Conservation (phyloP, 768 basidiomycete species). For the Psilocybe subaeruginosa region DNA sequence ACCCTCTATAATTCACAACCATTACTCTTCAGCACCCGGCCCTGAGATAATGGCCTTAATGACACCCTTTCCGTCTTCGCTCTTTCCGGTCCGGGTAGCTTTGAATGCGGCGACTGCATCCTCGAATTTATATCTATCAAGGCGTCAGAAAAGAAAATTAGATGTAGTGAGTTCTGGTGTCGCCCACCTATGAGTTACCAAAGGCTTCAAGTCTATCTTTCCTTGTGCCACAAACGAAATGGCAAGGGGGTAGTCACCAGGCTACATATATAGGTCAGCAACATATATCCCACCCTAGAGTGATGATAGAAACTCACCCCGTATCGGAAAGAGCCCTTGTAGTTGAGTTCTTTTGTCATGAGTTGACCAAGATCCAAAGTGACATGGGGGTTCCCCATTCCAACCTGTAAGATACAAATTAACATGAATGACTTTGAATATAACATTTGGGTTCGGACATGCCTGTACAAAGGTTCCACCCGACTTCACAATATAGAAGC, state of each 20-base stretch:
- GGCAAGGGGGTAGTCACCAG: slow-evolving; percentile 85
- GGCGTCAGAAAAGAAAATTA: neutral
- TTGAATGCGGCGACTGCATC: slow-evolving; percentile 82
- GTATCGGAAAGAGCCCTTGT: slow-evolving; percentile 94
- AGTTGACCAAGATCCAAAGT: slow-evolving; percentile 72
- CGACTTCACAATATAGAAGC: slow-evolving; percentile 69
- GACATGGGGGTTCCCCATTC: slow-evolving; percentile 83
- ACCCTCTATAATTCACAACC: neutral
- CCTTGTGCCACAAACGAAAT: slow-evolving; percentile 84
- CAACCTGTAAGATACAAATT: slow-evolving; percentile 55
- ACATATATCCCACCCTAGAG: no score
- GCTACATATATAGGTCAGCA: slow-evolving; percentile 36
- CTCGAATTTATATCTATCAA: slow-evolving; percentile 68
- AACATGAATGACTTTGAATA: neutral
- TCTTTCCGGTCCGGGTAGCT: slow-evolving; percentile 78
- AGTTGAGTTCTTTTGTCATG: slow-evolving; percentile 75
- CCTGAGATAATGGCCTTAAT: slow-evolving; percentile 92
- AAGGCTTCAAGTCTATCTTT: slow-evolving; percentile 82
- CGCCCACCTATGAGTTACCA: slow-evolving; percentile 83
- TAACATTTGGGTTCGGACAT: slow-evolving; percentile 7
- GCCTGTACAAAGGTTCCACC: slow-evolving; percentile 81
- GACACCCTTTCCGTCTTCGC: slow-evolving; percentile 82
- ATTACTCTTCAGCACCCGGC: slow-evolving; percentile 41
- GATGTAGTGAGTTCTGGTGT: neutral
- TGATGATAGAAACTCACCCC: slow-evolving; percentile 46